Base-by-base conservation (phyloP, 352 stramenopile genomes). In the Peronospora farinosa region DNA sequence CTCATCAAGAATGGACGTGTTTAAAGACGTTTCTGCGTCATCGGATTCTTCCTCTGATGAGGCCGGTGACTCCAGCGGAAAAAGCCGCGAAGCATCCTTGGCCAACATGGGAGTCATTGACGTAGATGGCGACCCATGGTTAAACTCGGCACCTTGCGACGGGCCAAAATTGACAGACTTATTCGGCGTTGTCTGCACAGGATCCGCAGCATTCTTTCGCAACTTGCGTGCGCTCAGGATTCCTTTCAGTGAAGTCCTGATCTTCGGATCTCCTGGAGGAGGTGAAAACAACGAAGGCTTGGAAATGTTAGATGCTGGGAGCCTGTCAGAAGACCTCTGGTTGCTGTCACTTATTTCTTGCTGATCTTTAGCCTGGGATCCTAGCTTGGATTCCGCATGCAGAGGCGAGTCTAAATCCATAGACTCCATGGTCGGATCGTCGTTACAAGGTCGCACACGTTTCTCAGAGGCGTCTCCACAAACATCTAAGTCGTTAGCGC, bases 111-210 rank as follows among this genome's bases (percentile, higher is more conserved):
- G 83, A 4, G 83, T 94, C 80, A 94, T 92, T 1, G 80, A 90
- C n/a, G 78, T 92, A 7, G 80, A 88, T 11, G 83, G 83, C 0
- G 78, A 89, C 1, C 77, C 79, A 30, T 76, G 54, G 21, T 88
- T 85, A 61, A 92, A 94, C 51, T 94, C 78, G 5, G 79, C 76
- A 28, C 77, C 77, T 52, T 88, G 67, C 5, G 83, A 67, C 8
- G 83, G 80, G 27, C 83, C 83, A 63, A 94, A 94, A 52, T 89
- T 89, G 19, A 94, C 78, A 15, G 70, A 77, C 47, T 94, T 94
- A 42, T 51, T 91, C 5, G 83, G 83, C 23, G 83, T 94, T 28
- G 69, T 69, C 17, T 74, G 69, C 0, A 61, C 57, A 41, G 21
- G 35, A 2, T 42, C 40, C 40, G 12, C 15, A 27, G 43, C n/a